phyloP scores from a whole-genome alignment of 192 early-diverging fungal species.

The Diversispora epigaea region DNA sequence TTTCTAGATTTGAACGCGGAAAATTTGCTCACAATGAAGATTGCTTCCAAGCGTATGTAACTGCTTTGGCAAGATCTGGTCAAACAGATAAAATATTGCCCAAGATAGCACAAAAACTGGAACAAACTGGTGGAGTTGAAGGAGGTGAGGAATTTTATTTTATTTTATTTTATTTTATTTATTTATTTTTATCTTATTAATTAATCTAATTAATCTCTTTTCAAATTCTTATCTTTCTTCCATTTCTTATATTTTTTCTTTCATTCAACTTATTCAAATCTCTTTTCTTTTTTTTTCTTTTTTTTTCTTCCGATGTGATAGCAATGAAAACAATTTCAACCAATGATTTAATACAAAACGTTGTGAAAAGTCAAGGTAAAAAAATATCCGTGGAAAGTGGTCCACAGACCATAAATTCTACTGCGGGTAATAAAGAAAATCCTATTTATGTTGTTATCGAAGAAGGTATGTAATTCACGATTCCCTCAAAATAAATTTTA shows the following conservation, averaged over 20 bases:
- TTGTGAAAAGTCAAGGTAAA: constrained; percentile 36
- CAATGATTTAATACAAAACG: constrained; percentile 31
- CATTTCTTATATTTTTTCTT: too few species aligned
- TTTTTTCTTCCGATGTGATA: neutral
- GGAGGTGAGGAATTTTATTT: constrained; percentile 29
- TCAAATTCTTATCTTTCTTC: too few species aligned
- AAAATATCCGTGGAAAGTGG: constrained; percentile 38
- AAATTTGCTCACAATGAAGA: constrained; percentile 55
- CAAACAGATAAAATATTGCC: constrained; percentile 57
- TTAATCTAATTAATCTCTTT: too few species aligned
- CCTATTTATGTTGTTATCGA: constrained; percentile 65
- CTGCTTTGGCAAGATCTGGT: constrained; percentile 51
- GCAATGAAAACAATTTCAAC: constrained; percentile 2
- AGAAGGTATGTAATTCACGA: constrained; percentile 41
- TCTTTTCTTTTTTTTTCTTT: too few species aligned
- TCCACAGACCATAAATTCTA: constrained; percentile 32
- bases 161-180: constrained; percentile 26
- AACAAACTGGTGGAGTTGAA: constrained; percentile 36
- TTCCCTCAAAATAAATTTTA: too few species aligned
- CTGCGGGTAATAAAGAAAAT: constrained; percentile 54
- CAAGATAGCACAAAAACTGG: constrained; percentile 51
- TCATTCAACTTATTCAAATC: too few species aligned
- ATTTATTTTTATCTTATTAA: constrained; percentile 16
- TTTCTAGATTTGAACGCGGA: constrained; percentile 55
- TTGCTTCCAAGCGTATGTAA: constrained; percentile 54